These are phyloP conservation scores for Russula olivacea DNA, from an alignment of 768 basidiomycete species.

Conservation along the genomic window DNA sequence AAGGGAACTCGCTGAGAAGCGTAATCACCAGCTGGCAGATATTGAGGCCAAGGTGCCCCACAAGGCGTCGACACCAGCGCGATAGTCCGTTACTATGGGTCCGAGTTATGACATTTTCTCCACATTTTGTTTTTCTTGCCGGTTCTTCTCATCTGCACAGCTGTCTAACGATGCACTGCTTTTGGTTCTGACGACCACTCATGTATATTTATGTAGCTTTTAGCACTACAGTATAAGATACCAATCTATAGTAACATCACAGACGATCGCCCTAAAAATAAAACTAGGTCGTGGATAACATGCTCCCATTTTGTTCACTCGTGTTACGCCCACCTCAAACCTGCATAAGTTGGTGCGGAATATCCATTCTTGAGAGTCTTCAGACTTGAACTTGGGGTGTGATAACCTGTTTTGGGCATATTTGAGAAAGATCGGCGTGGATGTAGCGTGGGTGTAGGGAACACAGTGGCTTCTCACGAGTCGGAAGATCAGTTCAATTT, in stretches of 20 bases:
- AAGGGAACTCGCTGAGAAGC: constrained; percentile 70
- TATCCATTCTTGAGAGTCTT: neutral
- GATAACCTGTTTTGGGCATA: neutral
- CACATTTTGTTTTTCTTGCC: neutral
- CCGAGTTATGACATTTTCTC: neutral
- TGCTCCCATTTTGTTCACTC: neutral
- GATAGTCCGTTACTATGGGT: constrained; percentile 4
- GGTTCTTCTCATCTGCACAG: neutral
- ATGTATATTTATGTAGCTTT: constrained; percentile 16
- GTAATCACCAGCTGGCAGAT: constrained; percentile 55
- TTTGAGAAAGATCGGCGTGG: neutral
- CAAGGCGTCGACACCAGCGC: constrained; percentile 10
- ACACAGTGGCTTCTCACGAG: neutral
- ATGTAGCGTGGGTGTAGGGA: neutral
- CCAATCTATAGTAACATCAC: constrained; percentile 12
- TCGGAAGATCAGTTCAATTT: neutral
- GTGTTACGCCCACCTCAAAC: neutral
- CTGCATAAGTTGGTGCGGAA: neutral
- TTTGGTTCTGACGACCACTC: neutral
- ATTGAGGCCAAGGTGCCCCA: constrained; percentile 32
- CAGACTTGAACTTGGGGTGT: too few species aligned
- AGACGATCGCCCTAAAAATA: neutral
- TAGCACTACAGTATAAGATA: constrained; percentile 5
- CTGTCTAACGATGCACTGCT: constrained; percentile 14
- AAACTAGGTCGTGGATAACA: neutral